Conservation (phyloP, 2,329 filamentous ascomycete species). For the Fusarium lateritium region DNA sequence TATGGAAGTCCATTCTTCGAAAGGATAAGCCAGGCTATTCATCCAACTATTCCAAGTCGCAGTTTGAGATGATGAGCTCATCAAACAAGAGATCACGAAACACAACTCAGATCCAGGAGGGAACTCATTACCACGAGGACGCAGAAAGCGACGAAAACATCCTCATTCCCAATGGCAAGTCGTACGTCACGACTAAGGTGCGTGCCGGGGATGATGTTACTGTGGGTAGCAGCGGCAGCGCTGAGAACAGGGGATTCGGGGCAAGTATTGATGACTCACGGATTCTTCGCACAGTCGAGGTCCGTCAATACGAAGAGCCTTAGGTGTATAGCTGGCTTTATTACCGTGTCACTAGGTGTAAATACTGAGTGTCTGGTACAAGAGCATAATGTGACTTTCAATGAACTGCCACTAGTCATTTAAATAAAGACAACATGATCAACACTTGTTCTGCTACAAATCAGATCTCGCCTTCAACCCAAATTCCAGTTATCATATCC, state of each 20-base stretch:
- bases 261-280: conserved; percentile 21
- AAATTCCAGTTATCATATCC: too few relatives aligned
- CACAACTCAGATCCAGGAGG: neutral
- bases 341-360: too few relatives aligned
- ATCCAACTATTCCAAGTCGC: conserved; percentile 23
- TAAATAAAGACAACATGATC: too few relatives aligned
- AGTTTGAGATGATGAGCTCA: conserved; percentile 37
- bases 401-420: too few relatives aligned
- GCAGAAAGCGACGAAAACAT: conserved; percentile 32
- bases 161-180: conserved; percentile 22
- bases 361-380: too few relatives aligned
- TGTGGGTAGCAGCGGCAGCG: neutral
- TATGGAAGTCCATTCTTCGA: conserved; percentile 38
- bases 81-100: conserved; percentile 18
- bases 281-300: conserved; percentile 31
- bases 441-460: too few relatives aligned
- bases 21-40: conserved; percentile 35
- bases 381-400: too few relatives aligned
- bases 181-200: conserved; percentile 20
- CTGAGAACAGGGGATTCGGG: neutral
- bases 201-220: neutral
- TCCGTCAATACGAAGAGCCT: conserved; percentile 26
- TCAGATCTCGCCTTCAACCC: neutral
- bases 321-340: neutral
- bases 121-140: conserved; percentile 12